phyloP scores from a whole-genome alignment of 441 rosid species.

The Euphorbia celastroides region DNA sequence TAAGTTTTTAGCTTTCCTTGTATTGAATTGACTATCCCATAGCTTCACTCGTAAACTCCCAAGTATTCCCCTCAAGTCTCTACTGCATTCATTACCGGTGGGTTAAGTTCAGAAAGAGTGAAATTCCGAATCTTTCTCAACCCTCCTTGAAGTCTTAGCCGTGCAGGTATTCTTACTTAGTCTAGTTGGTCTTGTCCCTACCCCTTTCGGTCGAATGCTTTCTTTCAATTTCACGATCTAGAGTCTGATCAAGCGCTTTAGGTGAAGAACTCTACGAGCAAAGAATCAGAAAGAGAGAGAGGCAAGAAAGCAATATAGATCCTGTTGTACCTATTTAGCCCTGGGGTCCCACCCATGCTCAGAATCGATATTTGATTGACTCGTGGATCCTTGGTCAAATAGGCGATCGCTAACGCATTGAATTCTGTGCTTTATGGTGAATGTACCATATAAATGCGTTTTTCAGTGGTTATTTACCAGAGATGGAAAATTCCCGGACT shows the following conservation, averaged over 20 bases:
- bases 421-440: neutral
- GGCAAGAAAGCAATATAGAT: neutral
- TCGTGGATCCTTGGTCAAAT: too few species aligned
- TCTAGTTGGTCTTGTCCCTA: neutral
- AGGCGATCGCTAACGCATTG: neutral
- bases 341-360: too few species aligned
- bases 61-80: neutral
- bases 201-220: neutral
- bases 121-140: neutral
- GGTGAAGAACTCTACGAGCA: neutral
- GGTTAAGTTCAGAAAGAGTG: neutral
- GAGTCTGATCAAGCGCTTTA: neutral
- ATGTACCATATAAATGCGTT: neutral
- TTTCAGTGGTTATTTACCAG: neutral
- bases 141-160: neutral
- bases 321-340: too few species aligned
- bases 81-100: neutral
- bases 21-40: neutral
- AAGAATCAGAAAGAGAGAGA: neutral
- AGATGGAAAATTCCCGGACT: neutral
- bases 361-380: too few species aligned
- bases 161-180: neutral
- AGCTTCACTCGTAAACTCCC: neutral
- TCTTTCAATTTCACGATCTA: neutral
- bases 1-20: neutral